Percentiles rank a stretch among this genome's conserved stretches.
These are phyloP conservation scores for Solanum verrucosum DNA, from an alignment of 257 asterid genomes.

Conservation along the genomic window DNA sequence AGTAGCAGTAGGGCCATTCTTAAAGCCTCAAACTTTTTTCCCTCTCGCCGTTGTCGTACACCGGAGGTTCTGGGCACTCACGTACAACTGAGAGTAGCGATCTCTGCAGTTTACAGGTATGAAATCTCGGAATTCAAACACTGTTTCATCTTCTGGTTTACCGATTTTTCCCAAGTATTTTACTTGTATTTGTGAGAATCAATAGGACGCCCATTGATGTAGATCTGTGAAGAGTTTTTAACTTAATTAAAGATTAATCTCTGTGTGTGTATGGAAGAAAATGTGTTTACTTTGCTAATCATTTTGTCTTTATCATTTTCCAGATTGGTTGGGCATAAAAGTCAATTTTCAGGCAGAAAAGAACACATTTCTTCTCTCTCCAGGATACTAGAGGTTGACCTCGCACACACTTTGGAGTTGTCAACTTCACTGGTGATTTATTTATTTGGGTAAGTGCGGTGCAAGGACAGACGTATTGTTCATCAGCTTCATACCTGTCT, in stretches of 20 bases:
- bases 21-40: neutral
- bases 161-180: neutral
- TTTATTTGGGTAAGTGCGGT: neutral
- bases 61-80: neutral
- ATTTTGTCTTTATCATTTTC: neutral
- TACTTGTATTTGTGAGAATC: neutral
- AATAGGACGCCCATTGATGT: neutral
- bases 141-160: neutral
- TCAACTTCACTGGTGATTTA: neutral
- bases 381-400: neutral
- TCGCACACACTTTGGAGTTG: neutral
- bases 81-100: neutral
- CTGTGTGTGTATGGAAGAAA: neutral
- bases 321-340: neutral
- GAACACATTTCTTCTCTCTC: neutral
- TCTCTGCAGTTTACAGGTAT: neutral
- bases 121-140: neutral
- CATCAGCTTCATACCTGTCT: conserved; percentile 9
- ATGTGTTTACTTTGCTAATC: neutral
- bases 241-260: neutral
- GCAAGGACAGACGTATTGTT: neutral
- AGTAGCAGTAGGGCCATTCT: neutral
- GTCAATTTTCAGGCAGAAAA: neutral
- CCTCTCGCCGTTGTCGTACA: neutral
- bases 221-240: neutral